Conservation (phyloP, 176 grass and related monocot species). For the Oryza punctata region DNA sequence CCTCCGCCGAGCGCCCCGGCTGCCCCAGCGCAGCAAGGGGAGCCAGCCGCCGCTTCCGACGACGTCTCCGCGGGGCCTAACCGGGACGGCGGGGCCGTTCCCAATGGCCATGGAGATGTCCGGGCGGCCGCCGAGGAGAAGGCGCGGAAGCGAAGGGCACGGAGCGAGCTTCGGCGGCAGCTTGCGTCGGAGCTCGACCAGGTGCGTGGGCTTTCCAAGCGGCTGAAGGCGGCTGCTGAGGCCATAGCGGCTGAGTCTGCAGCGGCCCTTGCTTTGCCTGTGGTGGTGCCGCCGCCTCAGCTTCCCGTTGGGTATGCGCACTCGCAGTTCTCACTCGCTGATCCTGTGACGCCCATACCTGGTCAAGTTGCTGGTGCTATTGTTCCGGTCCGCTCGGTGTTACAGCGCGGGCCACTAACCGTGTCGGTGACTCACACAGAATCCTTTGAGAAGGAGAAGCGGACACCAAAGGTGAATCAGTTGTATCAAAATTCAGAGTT, state of each 20-base stretch:
- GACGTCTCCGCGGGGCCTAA: constrained; percentile 49
- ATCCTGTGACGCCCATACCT: constrained; percentile 35
- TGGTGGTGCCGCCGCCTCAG: background rate
- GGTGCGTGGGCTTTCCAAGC: constrained; percentile 66
- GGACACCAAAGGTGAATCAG: constrained; percentile 81
- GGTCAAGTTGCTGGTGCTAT: constrained; percentile 4
- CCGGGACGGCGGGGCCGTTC: constrained; percentile 18
- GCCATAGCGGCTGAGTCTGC: constrained; percentile 31
- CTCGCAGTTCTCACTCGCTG: constrained; percentile 55
- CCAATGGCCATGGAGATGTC: constrained; percentile 46
- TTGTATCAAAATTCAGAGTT: constrained; percentile 81
- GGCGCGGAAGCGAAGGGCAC: constrained; percentile 51
- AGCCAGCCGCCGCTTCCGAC: constrained; percentile 14
- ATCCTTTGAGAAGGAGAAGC: constrained; percentile 79
- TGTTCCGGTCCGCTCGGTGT: constrained; percentile 14
- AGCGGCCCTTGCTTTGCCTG: background rate
- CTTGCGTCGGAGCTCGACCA: constrained; percentile 71
- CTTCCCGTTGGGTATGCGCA: constrained; percentile 43
- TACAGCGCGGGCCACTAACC: constrained; percentile 44
- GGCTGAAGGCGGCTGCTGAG: constrained; percentile 51
- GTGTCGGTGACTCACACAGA: constrained; percentile 57
- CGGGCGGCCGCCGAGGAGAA: constrained; percentile 12
- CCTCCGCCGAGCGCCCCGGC: background rate
- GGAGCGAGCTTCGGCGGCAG: constrained; percentile 61
- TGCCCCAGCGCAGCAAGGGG: background rate